phyloP scores from a whole-genome alignment of 331 rosid genomes.

The Stylosanthes scabra region DNA sequence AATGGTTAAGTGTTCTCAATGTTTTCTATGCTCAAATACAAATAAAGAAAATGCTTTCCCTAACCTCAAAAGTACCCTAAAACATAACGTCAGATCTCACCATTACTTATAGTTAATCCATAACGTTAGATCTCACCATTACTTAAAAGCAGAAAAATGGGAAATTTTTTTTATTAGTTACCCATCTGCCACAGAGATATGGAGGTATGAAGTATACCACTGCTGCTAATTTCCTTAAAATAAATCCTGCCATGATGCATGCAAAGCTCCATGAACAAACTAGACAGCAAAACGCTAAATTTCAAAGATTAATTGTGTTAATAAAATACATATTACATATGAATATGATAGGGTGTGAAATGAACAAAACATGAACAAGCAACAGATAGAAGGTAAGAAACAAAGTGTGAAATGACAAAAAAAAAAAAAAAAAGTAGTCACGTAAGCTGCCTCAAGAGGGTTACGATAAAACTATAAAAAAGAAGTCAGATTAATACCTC shows the following conservation, averaged over 20 bases:
- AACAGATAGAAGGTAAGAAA: neutral
- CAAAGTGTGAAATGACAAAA: neutral
- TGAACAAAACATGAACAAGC: neutral
- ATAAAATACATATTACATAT: neutral
- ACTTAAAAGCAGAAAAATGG: slow-evolving; percentile 13
- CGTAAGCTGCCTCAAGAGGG: slow-evolving; percentile 9
- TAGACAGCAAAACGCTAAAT: slow-evolving; percentile 27
- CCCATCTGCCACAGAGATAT: slow-evolving; percentile 28
- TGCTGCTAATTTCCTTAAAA: slow-evolving; percentile 27
- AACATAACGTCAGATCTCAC: slow-evolving; percentile 26
- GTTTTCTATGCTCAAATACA: slow-evolving; percentile 2
- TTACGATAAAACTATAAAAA: too few species aligned
- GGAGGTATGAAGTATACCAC: slow-evolving; percentile 5
- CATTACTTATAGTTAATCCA: neutral
- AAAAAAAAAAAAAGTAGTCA: neutral
- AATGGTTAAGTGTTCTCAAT: slow-evolving; percentile 8
- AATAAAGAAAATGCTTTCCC: slow-evolving; percentile 19
- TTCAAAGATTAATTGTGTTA: slow-evolving; percentile 1
- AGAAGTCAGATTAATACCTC: slow-evolving; percentile 49
- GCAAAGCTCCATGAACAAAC: slow-evolving; percentile 37
- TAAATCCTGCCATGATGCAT: slow-evolving; percentile 10
- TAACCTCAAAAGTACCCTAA: slow-evolving; percentile 9
- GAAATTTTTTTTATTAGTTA: neutral
- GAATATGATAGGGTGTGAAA: too few species aligned
- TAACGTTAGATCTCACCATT: too few species aligned